phyloP scores from a whole-genome alignment of 1,284 basidiomycete genomes.

The Lentinus polychrous region DNA sequence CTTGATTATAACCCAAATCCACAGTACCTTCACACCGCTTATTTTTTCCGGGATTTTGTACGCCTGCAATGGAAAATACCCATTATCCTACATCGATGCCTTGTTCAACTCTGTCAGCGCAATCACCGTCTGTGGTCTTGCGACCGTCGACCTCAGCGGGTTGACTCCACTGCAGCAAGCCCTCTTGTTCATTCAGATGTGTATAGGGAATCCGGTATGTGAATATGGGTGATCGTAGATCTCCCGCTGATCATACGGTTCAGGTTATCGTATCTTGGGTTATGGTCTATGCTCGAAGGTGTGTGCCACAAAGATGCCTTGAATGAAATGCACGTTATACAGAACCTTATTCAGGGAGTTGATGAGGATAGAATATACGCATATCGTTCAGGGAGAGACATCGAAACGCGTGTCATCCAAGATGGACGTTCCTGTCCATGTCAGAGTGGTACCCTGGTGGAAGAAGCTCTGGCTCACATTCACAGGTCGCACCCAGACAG shows the following conservation, averaged over 20 bases:
- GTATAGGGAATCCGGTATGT: slow-evolving; percentile 64
- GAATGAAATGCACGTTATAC: too few species aligned
- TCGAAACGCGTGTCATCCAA: slow-evolving; percentile 20
- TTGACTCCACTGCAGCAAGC: slow-evolving; percentile 74
- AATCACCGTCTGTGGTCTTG: slow-evolving; percentile 74
- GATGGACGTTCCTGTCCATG: slow-evolving; percentile 16
- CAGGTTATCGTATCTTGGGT: slow-evolving; percentile 68
- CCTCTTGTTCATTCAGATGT: slow-evolving; percentile 69
- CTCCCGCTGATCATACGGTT: background rate
- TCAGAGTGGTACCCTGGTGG: slow-evolving; percentile 19
- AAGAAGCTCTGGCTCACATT: slow-evolving; percentile 12
- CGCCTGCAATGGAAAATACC: slow-evolving; percentile 61
- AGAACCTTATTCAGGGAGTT: slow-evolving; percentile 46
- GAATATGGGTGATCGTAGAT: background rate
- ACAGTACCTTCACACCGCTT: slow-evolving; percentile 69
- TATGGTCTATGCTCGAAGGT: slow-evolving; percentile 65
- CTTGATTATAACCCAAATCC: slow-evolving; percentile 7
- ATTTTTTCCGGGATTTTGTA: slow-evolving; percentile 71
- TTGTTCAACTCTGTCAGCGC: slow-evolving; percentile 74
- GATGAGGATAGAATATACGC: slow-evolving; percentile 67
- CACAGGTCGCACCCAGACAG: slow-evolving; percentile 1
- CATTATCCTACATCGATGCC: slow-evolving; percentile 65
- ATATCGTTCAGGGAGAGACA: slow-evolving; percentile 53
- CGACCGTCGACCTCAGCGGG: slow-evolving; percentile 66
- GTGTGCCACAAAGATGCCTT: slow-evolving; percentile 10